phyloP scores from a whole-genome alignment of 441 rosid genomes.

The Dalechampia spathulata region DNA sequence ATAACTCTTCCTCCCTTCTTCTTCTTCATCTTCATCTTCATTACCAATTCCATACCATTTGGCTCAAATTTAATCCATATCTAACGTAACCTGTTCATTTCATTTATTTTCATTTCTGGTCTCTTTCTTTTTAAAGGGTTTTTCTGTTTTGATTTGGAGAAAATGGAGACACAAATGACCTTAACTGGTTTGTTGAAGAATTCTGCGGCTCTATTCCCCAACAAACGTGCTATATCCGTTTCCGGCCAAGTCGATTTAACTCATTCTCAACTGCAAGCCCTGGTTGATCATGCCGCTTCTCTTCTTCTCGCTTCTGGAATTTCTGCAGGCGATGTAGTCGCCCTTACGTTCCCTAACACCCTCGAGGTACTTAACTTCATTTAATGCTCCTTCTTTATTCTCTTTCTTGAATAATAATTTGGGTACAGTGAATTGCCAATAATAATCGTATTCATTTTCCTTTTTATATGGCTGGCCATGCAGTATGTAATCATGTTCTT shows the following conservation, averaged over 20 bases:
- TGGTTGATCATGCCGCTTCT: constrained; percentile 56
- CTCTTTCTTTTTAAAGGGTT: no score
- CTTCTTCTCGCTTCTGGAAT: constrained; percentile 47
- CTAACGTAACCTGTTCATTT: no score
- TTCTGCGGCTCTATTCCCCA: constrained; percentile 39
- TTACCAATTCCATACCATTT: no score
- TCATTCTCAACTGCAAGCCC: constrained; percentile 41
- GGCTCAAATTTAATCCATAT: no score
- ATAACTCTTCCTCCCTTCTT: no score
- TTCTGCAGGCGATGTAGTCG: constrained; percentile 59
- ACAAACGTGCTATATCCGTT: constrained; percentile 46
- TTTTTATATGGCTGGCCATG: no score
- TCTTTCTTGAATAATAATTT: no score
- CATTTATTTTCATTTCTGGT: background rate
- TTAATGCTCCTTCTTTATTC: background rate
- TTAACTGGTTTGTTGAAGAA: constrained; percentile 41
- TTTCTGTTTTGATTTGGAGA: no score
- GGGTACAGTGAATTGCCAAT: no score
- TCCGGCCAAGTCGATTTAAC: constrained; percentile 55
- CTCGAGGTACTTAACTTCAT: constrained; percentile 42
- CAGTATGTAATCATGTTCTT: constrained; percentile 74
- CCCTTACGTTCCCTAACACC: constrained; percentile 72
- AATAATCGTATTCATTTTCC: no score
- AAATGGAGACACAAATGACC: constrained; percentile 51
- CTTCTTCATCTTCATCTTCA: no score